Evolutionary conservation across 2,329 filamentous ascomycete genomes (phyloP), one percentile per base, ranked within the genome.

Genomic region (Trichoderma atroviride): DNA sequence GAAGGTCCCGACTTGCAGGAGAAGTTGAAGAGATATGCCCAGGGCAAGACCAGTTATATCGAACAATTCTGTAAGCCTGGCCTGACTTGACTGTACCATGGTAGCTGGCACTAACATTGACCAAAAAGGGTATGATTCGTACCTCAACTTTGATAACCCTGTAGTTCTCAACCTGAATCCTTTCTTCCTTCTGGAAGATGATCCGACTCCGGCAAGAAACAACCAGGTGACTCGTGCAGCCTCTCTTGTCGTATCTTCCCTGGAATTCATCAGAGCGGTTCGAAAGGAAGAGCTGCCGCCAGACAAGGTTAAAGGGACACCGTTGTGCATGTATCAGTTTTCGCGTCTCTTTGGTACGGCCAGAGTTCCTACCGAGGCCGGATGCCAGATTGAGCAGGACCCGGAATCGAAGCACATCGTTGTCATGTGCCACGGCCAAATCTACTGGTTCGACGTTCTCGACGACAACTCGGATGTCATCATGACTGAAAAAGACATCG

Each of bases 381-480:
- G 96, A 5, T 99, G 96, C 78, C 92, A 97, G 74, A 98, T 99
- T 75, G 94, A 94, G 72, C 94, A 98, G 78, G 94, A 98, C 75
- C 92, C 94, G 0, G 88, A 90, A n/a, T 93, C 95, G 4, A 97
- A 94, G 81, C 96, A 99, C 79, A 85, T 99, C 47, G 92, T 97
- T 11, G 93, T 98, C 55, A 86, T 98, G 81, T 97, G 93, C 77
- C 92, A 95, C 73, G 96, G 96, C 1, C 96, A 99, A 74, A 94
- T 98, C 76, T 99, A 99, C 81, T 98, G 95, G 95, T 99, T 99
- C 75, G 96, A 99, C 79, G 94, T 97, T 2, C 84, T 99, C 22
- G 96, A 99, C 74, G 91, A 95, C 74, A 97, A 97, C 79, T 92
- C 92, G 7, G 96, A 99, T 79, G 83, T 97, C 68, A 97, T 99